Percentiles rank a stretch among this genome's conserved stretches.
These are phyloP conservation scores for Colletotrichum lupini DNA, from an alignment of 2,329 filamentous ascomycete species.

Conservation along the genomic window DNA sequence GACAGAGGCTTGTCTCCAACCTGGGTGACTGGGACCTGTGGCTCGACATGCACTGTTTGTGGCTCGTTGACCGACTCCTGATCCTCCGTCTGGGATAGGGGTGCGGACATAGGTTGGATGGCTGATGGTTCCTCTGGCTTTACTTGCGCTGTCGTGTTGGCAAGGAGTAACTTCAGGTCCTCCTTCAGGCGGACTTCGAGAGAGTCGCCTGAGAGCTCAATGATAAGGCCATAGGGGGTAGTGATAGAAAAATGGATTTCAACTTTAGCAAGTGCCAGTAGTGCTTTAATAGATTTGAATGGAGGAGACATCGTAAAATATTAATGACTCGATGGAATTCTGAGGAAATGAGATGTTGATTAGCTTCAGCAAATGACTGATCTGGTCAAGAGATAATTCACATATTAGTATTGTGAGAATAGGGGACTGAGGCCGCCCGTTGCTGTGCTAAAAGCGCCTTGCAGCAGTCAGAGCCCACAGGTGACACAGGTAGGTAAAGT, in stretches of 20 bases:
- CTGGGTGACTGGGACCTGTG: background rate
- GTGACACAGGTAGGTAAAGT: background rate
- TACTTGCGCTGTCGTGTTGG: too few relatives aligned
- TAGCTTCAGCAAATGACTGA: background rate
- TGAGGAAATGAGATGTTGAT: background rate
- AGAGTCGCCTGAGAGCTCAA: background rate
- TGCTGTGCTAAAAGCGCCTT: background rate
- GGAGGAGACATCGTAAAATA: background rate
- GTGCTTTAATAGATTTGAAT: background rate
- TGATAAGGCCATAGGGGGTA: background rate
- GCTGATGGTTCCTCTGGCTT: too few relatives aligned
- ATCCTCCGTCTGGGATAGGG: too few relatives aligned
- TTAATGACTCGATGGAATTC: background rate
- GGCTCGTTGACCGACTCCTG: too few relatives aligned
- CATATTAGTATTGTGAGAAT: background rate
- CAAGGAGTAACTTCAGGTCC: background rate
- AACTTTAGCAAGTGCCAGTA: background rate
- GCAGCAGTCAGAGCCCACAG: background rate
- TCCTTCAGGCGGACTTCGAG: background rate
- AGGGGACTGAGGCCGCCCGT: background rate
- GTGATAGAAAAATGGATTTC: accelerated
- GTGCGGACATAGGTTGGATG: too few relatives aligned
- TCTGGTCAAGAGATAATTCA: background rate
- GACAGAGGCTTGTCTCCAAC: background rate
- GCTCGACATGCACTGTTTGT: background rate